Evolutionary conservation across 2,329 filamentous ascomycete genomes (phyloP), one percentile per base, ranked within the genome.

Genomic region (Didymella arachidicola): DNA sequence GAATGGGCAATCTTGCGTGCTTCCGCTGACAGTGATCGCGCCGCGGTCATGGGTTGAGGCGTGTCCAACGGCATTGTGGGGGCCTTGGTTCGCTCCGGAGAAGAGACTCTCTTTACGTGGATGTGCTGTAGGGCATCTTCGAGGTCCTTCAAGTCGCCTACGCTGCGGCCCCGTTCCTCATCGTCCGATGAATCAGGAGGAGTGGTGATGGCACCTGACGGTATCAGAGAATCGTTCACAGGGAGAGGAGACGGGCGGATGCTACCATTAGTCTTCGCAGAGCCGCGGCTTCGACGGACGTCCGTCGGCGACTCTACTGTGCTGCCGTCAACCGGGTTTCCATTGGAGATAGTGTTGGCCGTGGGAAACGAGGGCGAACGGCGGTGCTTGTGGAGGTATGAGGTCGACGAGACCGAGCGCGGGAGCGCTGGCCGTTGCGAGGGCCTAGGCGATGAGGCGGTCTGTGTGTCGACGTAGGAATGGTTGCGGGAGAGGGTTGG

Each of bases 171-270:
- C 29, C 73, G 88, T 71, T 96, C 92, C 67, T 96, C 93, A 64
- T 97, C 93, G 77, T 93, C 93, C 26, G 89, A 93, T 32, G 93
- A 97, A 70, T 97, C 94, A 10, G 94, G 94, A 34, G 94, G 94
- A 0, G 94, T 97, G 59, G 96, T 91, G 67, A 97, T 87, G 63
- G 92, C 93, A 61, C 92, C 92, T 62, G 87, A 86, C 41, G 93
- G 92, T 77, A 97, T 95, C 63, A 86, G 81, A 59, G 87, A 84
- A 79, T 92, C 87, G 63, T 88, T 91, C 63, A 92, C 79, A 18
- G 92, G 91, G n/a, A 91, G 89, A 16, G 92, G 92, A 46, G 93
- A 96, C 76, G 93, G 91, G 69, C 91, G 87, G 62, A 96, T 81
- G 78, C 87, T 91, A 75, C 82, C 82, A 73, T 82, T 83, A 43